Conservation (phyloP, 352 stramenopile genomes). For the Peronospora belbahrii region DNA sequence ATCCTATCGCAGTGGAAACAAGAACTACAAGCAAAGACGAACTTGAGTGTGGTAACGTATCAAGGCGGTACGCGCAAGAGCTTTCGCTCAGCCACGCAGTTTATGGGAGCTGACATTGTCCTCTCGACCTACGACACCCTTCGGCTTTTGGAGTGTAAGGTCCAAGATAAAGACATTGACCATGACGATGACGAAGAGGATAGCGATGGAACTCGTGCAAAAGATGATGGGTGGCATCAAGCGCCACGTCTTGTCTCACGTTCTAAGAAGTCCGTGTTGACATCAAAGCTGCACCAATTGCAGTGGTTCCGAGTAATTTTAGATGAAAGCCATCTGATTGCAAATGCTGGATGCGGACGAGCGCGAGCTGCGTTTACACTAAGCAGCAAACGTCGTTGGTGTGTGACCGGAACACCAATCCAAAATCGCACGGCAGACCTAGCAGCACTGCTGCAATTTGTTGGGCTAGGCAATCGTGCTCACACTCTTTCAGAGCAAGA, state of each 20-base stretch:
- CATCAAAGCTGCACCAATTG: constrained; percentile 68
- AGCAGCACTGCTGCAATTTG: constrained; percentile 80
- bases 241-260: constrained; percentile 21
- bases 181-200: constrained; percentile 14
- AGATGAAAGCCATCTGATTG: constrained; percentile 87
- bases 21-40: constrained; percentile 73
- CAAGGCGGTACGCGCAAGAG: constrained; percentile 56
- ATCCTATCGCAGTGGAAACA: constrained; percentile 82
- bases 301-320: constrained; percentile 84
- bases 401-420: constrained; percentile 87
- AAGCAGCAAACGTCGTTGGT: constrained; percentile 71
- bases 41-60: constrained; percentile 67
- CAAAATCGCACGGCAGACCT: constrained; percentile 85
- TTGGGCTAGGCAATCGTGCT: constrained; percentile 49
- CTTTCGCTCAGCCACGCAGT: constrained; percentile 57
- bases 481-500: constrained; percentile 53
- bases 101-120: constrained; percentile 74
- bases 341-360: constrained; percentile 68
- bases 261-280: constrained; percentile 26
- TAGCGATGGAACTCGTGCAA: constrained; percentile 5
- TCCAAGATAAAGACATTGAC: constrained; percentile 25
- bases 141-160: constrained; percentile 61
- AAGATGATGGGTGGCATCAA: constrained; percentile 23
- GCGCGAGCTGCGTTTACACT: constrained; percentile 55
- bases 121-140: constrained; percentile 79